phyloP scores from a whole-genome alignment of 1,139 yeast species.

The Arxiozyma slooffiae region DNA sequence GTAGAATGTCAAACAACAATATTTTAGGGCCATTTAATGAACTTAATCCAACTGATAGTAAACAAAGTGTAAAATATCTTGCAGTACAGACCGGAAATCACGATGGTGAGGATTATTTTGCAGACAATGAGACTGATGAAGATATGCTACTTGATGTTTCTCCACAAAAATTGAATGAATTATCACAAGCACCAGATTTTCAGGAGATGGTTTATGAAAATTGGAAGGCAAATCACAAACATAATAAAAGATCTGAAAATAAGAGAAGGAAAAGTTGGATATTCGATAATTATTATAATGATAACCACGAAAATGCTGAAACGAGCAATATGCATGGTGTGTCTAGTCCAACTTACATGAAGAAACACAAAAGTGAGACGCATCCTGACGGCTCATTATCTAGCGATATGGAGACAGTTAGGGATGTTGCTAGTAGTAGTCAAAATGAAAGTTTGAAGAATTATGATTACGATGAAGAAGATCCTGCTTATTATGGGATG shows the following conservation, averaged over 20 bases:
- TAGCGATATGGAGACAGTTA: neutral
- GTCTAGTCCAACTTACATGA: neutral
- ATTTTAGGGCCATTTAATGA: constrained; percentile 7
- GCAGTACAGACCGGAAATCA: constrained; percentile 9
- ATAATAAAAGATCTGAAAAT: constrained; percentile 14
- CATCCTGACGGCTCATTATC: neutral
- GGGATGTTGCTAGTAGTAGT: constrained; percentile 2
- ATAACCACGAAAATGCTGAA: neutral
- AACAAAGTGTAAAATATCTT: constrained; percentile 15
- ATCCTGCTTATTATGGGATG: constrained; percentile 13
- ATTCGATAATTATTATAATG: constrained; percentile 6
- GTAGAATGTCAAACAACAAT: constrained; percentile 15
- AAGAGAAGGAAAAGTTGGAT: constrained; percentile 20
- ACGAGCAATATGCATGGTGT: neutral
- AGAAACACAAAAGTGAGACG: neutral
- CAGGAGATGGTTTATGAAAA: constrained; percentile 33
- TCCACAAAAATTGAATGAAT: constrained; percentile 18
- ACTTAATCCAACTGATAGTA: constrained; percentile 9
- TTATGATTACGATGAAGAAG: constrained; percentile 4
- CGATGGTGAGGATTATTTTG: constrained; percentile 29
- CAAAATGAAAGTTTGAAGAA: neutral
- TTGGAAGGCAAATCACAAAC: constrained; percentile 19
- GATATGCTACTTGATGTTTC: constrained; percentile 37
- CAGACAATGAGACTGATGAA: constrained; percentile 26
- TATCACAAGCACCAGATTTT: constrained; percentile 39